phyloP scores from a whole-genome alignment of 805 yeast genomes.

The Sugiyamaella qingdaonensis region DNA sequence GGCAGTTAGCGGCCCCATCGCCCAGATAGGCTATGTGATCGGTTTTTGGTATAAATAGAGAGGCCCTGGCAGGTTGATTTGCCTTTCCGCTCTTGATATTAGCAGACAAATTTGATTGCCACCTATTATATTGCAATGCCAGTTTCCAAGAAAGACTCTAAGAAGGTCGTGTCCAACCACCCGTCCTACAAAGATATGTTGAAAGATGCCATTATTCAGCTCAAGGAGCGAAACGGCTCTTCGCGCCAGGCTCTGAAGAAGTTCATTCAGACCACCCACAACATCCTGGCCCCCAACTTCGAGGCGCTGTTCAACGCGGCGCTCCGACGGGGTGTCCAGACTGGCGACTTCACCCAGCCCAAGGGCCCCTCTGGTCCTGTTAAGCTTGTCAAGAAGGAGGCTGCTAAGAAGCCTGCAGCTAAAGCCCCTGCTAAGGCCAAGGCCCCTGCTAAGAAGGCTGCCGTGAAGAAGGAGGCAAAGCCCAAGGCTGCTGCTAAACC shows the following conservation, averaged over 20 bases:
- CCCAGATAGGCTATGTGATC: no score
- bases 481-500: not conserved
- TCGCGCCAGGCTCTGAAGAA: conserved; percentile 87
- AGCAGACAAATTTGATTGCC: no score
- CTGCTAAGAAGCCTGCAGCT: conserved; percentile 23
- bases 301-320: conserved; percentile 74
- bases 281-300: conserved; percentile 58
- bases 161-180: conserved; percentile 28
- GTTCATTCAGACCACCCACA: conserved; percentile 62
- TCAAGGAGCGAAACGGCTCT: conserved; percentile 73
- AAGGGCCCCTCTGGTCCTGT: conserved; percentile 89
- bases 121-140: conserved; percentile 9
- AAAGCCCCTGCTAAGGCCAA: conserved; percentile 21
- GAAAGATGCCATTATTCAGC: conserved; percentile 60
- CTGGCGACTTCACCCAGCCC: conserved; percentile 77
- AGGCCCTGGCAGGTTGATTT: no score
- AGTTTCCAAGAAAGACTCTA: conserved; percentile 25
- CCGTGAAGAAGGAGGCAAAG: conserved; percentile 28
- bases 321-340: conserved; percentile 71
- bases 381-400: conserved; percentile 41
- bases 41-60: not conserved
- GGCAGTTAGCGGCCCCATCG: no score
- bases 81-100: no score
- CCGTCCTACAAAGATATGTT: conserved; percentile 49
- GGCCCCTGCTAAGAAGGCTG: conserved; percentile 28